These are phyloP conservation scores for Saturnispora gosingensis DNA, from an alignment of 805 yeast genomes.

Conservation along the genomic window DNA sequence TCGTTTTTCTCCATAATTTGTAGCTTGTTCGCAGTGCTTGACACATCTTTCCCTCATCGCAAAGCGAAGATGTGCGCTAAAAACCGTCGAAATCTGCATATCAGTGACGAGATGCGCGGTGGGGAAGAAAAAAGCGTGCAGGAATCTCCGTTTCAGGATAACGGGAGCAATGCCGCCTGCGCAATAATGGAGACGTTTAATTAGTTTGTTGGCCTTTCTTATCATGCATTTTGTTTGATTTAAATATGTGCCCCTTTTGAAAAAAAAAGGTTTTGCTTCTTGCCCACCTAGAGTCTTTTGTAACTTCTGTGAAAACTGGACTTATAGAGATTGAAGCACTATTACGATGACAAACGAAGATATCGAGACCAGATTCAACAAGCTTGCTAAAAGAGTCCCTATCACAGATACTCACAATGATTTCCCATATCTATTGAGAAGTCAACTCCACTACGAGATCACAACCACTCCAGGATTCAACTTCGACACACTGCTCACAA, in stretches of 20 bases:
- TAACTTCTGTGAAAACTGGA: background rate
- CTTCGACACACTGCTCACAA: conserved; percentile 31
- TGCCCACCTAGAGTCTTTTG: background rate
- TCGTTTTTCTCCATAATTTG: background rate
- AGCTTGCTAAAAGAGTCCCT: conserved; percentile 23
- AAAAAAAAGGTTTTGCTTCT: no score
- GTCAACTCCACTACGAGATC: conserved; percentile 34
- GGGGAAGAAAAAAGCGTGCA: background rate
- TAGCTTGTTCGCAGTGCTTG: background rate
- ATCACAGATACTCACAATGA: conserved; percentile 46
- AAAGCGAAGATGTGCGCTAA: background rate
- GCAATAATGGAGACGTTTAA: background rate
- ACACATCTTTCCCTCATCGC: background rate
- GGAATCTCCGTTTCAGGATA: background rate
- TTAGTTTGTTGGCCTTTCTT: background rate
- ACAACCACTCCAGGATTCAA: conserved; percentile 16
- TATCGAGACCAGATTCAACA: conserved; percentile 15
- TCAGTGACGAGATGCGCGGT: background rate
- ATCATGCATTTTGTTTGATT: background rate
- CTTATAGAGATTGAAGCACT: background rate
- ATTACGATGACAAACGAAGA: conserved; percentile 8
- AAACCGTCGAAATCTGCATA: background rate
- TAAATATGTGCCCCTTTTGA: background rate
- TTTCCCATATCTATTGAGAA: conserved; percentile 38
- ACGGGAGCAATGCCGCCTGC: background rate